Conservation (phyloP, 441 rosid species). For the Corymbia calophylla region DNA sequence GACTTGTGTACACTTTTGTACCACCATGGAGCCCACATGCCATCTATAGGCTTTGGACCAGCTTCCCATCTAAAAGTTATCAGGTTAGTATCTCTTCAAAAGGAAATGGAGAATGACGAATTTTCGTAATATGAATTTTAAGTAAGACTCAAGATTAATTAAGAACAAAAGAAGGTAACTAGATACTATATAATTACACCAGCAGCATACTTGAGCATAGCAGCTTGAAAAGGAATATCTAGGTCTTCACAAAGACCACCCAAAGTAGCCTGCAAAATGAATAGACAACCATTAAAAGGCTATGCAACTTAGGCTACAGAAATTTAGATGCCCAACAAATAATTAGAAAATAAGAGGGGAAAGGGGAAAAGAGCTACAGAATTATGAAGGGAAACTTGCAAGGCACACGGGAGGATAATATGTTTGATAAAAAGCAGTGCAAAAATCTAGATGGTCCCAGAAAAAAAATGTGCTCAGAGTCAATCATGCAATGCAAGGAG, state of each 20-base stretch:
- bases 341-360: neutral
- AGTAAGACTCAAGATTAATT: neutral
- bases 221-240: constrained; percentile 67
- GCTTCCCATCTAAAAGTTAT: constrained; percentile 63
- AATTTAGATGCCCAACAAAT: neutral
- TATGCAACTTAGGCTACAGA: neutral
- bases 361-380: neutral
- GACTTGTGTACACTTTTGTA: constrained; percentile 58
- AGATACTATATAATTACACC: neutral
- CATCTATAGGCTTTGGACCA: constrained; percentile 75
- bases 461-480: neutral
- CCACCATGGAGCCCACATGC: constrained; percentile 92
- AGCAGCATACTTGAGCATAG: constrained; percentile 58
- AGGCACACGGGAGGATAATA: neutral
- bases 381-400: neutral
- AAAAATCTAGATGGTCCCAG: neutral
- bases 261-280: constrained; percentile 47
- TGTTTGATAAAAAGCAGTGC: neutral
- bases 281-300: neutral
- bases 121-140: neutral
- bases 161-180: neutral
- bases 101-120: neutral
- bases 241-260: constrained; percentile 72
- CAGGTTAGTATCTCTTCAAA: neutral
- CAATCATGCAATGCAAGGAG: neutral